Base-by-base conservation (phyloP, 2,329 filamentous ascomycete species). In the Claviceps arundinis region DNA sequence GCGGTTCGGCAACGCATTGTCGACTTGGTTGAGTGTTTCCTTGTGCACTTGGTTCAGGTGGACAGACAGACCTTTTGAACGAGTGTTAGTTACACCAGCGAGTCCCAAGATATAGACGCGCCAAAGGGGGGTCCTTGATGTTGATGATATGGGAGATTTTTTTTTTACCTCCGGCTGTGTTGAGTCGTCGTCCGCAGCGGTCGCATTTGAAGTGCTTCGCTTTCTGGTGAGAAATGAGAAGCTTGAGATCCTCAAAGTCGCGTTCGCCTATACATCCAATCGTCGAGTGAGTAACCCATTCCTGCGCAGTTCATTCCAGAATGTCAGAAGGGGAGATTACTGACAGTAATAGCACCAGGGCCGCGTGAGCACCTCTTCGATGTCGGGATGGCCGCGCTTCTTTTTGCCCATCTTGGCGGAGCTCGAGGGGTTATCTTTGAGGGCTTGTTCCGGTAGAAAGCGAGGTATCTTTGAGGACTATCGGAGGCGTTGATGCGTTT, bases 131-230 rank as follows among this genome's bases (percentile, higher is more conserved):
- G n/a, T 30, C 30, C 9, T 30, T 11, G 30, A 30, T 11, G 30
- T 30, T 30, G 30, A 30, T 30, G 30, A 9, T 30, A 30, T 11
- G 30, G 8, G 11, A 4, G n/a, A n/a, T n/a, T 30, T 9, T 30
- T 9, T 11, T 55, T 79, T 64, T 69, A 94, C 89, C 93, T 78
- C 93, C 93, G 43, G 90, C 90, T 1, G 93, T 98, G 65, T 95
- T 96, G 52, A 98, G 72, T 59, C 90, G 79, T 58, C 93, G 82
- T 50, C 84, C 84, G 67, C 93, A 98, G 72, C 85, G 76, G 61
- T 95, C 88, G 71, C 93, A 98, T 70, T 95, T 96, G 77, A 95
- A 97, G 69, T 98, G 93, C 71, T 97, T 97, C n/a, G 91, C 90
- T 68, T 96, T 97, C 65, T 97, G 93, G 68, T 98, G 93, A 53